Evolutionary conservation across 495 filamentous ascomycete species (phyloP).

Genomic region (Penicillium canariense): DNA sequence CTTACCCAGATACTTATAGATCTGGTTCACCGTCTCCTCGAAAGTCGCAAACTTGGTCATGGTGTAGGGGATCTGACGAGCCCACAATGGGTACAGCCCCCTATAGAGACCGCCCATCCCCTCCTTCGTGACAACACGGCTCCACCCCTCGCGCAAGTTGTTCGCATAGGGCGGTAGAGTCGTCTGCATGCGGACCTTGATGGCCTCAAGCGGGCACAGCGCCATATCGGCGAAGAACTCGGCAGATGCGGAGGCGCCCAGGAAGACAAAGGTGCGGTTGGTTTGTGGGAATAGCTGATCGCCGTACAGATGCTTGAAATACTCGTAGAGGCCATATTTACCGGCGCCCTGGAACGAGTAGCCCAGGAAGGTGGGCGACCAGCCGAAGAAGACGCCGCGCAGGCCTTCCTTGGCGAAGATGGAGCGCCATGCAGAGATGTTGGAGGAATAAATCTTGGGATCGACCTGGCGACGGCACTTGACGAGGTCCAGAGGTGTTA

Average conservation of each 20-base stretch:
- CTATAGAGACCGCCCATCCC: slow-evolving; percentile 62
- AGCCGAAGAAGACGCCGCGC: slow-evolving; percentile 70
- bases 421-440: slow-evolving; percentile 61
- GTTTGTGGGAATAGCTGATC: slow-evolving; percentile 58
- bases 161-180: slow-evolving; percentile 63
- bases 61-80: slow-evolving; percentile 69
- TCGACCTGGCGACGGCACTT: slow-evolving; percentile 75
- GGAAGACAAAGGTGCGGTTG: slow-evolving; percentile 63
- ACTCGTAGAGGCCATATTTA: slow-evolving; percentile 76
- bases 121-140: slow-evolving; percentile 58
- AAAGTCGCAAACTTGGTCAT: slow-evolving; percentile 79
- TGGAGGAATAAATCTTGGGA: slow-evolving; percentile 66
- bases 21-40: slow-evolving; percentile 62
- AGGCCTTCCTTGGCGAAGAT: slow-evolving; percentile 65
- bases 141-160: slow-evolving; percentile 60
- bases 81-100: slow-evolving; percentile 69
- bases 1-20: slow-evolving; percentile 61
- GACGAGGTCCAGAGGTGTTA: slow-evolving; percentile 62
- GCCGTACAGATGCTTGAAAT: slow-evolving; percentile 72
- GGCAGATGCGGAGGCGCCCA: slow-evolving; percentile 62
- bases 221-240: slow-evolving; percentile 70
- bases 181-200: slow-evolving; percentile 75
- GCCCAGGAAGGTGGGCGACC: slow-evolving; percentile 66
- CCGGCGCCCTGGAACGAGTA: slow-evolving; percentile 73
- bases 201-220: slow-evolving; percentile 65